Base-by-base conservation (phyloP, 2,329 filamentous ascomycete genomes). In the Colletotrichum liriopes region DNA sequence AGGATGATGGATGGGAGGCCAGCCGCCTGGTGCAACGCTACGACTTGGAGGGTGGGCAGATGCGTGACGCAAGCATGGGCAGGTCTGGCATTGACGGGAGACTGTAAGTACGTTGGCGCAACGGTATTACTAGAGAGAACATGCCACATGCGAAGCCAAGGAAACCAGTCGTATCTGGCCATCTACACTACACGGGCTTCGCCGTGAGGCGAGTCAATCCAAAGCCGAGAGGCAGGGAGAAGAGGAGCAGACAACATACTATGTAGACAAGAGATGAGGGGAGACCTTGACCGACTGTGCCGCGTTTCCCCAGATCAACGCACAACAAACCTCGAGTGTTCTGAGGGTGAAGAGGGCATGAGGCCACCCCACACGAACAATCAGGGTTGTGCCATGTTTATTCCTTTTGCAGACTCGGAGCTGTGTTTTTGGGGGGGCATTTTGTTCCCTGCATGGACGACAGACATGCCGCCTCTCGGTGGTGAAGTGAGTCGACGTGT, bases 61-160 rank as follows among this genome's bases (percentile, higher is more conserved):
- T 70, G 12, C n/a, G 59, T 72, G 69, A 69, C 65, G 69, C 59
- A 69, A 72, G 52, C 47, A 60, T 72, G 65, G 69, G 29, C 65
- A 64, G 65, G 32, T 65, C 37, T 18, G 20, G 9, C 20, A 23
- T 43, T 20, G 12, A 45, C 20, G 7, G 49, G 47, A 29, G 37
- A 23, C 32, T 26, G 29, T 62, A 5, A 16, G 52, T n/a, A 41
- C 18, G 8, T n/a, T 56, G n/a, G 35, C 52, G 43, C 20, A n/a
- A 63, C 29, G 16, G 45, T 2, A 2, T 43, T 51, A 12, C 14
- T 16, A n/a, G n/a, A 29, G 18, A 43, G 1, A 59, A 49, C 58
- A 69, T 63, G 39, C 29, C 52, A 54, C 45, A 29, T 51, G 20
- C n/a, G 37, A 18, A 45, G n/a, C 45, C 9, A 12, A 29, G 20